These are phyloP conservation scores for Blechomonas ayalai DNA, from an alignment of 208 protist genomes.

Conservation along the genomic window DNA sequence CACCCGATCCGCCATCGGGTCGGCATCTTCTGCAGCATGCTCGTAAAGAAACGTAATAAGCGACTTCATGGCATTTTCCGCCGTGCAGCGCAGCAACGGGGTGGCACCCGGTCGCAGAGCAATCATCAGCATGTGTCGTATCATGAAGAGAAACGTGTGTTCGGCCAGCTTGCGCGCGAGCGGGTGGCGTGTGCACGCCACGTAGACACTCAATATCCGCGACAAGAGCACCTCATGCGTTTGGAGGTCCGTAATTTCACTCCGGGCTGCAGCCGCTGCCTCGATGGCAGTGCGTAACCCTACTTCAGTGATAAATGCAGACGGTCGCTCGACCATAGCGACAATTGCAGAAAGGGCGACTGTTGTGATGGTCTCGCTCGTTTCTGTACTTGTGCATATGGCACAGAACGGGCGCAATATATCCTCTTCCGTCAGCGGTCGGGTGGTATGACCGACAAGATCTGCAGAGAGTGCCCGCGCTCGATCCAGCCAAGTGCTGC, in stretches of 20 bases:
- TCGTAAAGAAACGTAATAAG: slow-evolving; percentile 51
- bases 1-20: not conserved
- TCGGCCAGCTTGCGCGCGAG: slow-evolving; percentile 26
- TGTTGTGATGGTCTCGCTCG: slow-evolving; percentile 53
- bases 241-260: slow-evolving; percentile 30
- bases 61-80: slow-evolving; percentile 41
- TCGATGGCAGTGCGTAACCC: slow-evolving; percentile 46
- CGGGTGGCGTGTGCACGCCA: slow-evolving; percentile 39
- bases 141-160: slow-evolving; percentile 19
- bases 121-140: slow-evolving; percentile 25
- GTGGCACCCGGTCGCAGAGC: slow-evolving; percentile 21
- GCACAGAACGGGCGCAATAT: slow-evolving; percentile 63
- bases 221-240: slow-evolving; percentile 67
- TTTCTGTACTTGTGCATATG: slow-evolving; percentile 44
- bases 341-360: slow-evolving; percentile 62
- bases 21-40: slow-evolving; percentile 1
- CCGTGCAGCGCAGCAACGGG: slow-evolving; percentile 35
- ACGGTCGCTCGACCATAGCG: slow-evolving; percentile 55
- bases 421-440: no score
- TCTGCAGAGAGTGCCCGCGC: no score
- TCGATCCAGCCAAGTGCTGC: no score
- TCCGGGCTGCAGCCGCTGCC: slow-evolving; percentile 23
- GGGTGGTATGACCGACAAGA: no score
- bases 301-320: slow-evolving; percentile 41
- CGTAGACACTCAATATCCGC: slow-evolving; percentile 26